Percentiles rank a stretch among this genome's conserved stretches.
These are phyloP conservation scores for Phaffomyces antillensis DNA, from an alignment of 805 yeast species.

Conservation along the genomic window DNA sequence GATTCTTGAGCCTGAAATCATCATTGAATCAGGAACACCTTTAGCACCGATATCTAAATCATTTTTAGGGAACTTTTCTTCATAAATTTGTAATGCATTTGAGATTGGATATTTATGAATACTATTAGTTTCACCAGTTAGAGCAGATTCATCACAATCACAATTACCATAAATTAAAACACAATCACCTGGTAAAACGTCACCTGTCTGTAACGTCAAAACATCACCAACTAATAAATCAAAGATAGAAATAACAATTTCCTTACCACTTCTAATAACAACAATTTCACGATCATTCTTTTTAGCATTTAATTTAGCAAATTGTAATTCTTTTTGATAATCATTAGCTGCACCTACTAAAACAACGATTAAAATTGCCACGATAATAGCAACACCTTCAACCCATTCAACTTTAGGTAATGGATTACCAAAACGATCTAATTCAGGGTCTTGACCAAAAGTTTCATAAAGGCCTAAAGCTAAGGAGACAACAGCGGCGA, in stretches of 20 bases:
- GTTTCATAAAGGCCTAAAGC: conserved; percentile 90
- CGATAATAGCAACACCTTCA: conserved; percentile 95
- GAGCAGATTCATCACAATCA: conserved; percentile 85
- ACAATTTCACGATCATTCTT: conserved; percentile 77
- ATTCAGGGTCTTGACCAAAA: conserved; percentile 72
- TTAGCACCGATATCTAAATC: conserved; percentile 32
- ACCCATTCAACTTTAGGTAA: conserved; percentile 94
- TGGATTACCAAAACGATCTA: conserved; percentile 70
- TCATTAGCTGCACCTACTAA: conserved; percentile 94
- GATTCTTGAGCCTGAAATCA: conserved; percentile 87
- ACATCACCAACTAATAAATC: conserved; percentile 85
- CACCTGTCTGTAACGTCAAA: conserved; percentile 83
- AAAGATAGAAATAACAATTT: conserved; percentile 59
- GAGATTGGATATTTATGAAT: conserved; percentile 59
- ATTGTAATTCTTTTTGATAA: conserved; percentile 92
- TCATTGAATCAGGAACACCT: conserved; percentile 63
- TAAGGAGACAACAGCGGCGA: conserved; percentile 85
- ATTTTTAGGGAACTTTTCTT: conserved; percentile 18
- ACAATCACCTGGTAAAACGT: conserved; percentile 85
- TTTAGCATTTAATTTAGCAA: conserved; percentile 78
- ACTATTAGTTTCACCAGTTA: conserved; percentile 91
- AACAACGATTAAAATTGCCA: conserved; percentile 86
- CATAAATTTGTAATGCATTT: conserved; percentile 27
- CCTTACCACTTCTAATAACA: conserved; percentile 68
- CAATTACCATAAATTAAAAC: conserved; percentile 66